Evolutionary conservation across 129 eudicot species (phyloP).

Genomic region (Flaveria brownii): DNA sequence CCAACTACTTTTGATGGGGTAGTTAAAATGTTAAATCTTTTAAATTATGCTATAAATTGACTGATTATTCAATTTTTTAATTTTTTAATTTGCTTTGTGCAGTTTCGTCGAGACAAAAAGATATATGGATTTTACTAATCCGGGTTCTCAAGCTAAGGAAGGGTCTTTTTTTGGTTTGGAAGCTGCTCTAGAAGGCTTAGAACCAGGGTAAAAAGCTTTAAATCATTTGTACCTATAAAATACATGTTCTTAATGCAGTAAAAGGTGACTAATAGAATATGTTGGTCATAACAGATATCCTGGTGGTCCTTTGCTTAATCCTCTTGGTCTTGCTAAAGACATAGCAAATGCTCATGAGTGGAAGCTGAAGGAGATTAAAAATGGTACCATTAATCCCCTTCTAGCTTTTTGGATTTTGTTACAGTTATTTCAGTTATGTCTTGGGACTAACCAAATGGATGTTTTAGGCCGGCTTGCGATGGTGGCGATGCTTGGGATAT

Average conservation of each 20-base stretch:
- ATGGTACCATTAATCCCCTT: slow-evolving; percentile 45
- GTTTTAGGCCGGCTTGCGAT: slow-evolving; percentile 81
- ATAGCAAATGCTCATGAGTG: slow-evolving; percentile 65
- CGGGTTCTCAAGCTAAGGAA: slow-evolving; percentile 92
- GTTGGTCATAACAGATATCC: slow-evolving; percentile 61
- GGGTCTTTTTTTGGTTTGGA: slow-evolving; percentile 93
- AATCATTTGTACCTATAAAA: background rate
- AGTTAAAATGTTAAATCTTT: background rate
- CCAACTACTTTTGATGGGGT: slow-evolving; percentile 94
- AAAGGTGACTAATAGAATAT: slow-evolving; percentile 4
- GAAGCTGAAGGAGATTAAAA: slow-evolving; percentile 93
- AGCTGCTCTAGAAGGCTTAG: slow-evolving; percentile 80
- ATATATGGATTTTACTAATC: slow-evolving; percentile 76
- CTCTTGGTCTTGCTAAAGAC: slow-evolving; percentile 92
- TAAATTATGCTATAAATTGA: background rate
- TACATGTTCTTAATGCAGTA: slow-evolving; percentile 3
- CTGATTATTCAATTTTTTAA: too few relatives aligned
- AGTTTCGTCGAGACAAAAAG: slow-evolving; percentile 93
- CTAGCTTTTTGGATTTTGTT: background rate
- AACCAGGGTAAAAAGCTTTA: slow-evolving; percentile 63
- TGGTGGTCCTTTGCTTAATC: slow-evolving; percentile 89
- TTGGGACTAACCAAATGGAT: slow-evolving; percentile 18
- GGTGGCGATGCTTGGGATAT: slow-evolving; percentile 92
- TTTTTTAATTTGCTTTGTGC: slow-evolving; percentile 1
- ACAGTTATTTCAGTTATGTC: background rate